Evolutionary conservation across 176 grass and related monocot species (phyloP), one percentile per base, ranked within the genome.

Genomic region (Carex cristatella): DNA sequence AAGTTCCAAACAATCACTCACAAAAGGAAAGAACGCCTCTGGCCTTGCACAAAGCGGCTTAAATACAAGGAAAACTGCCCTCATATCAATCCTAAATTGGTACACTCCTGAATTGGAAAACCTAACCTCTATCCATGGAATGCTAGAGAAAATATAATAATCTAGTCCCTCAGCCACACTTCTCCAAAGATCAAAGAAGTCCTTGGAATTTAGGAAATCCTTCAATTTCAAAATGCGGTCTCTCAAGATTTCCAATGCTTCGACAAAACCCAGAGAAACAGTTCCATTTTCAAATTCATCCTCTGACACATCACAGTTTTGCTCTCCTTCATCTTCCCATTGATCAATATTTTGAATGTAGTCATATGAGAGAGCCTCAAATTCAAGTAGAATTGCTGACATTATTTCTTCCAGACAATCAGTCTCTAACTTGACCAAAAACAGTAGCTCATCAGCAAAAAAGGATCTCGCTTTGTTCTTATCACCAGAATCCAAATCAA

Each of bases 121-220:
- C 32, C 53, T 82, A 64, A 92, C 80, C 42, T 89, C 85, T 15
- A 18, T 80, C 88, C 91, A 91, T 4, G 85, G 58, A 75, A 95
- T 90, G 84, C 93, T 95, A 61, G 86, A 91, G 82, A 87, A 94
- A 54, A 98, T 88, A 58, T 74, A 98, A 66, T 95, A 93, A 73
- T 98, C 96, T 0, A 98, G 86, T 18, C 93, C 96, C 87, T 94
- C 96, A 0, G 91, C 96, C 53, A 95, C 89, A 86, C 91, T 95
- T 91, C 96, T 90, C 96, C 93, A 98, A 33, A 95, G 74, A 90
- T 98, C 91, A 84, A 98, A 89, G 88, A 98, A 98, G 85, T 95
- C 96, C 65, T 95, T 93, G 19, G 88, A 88, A 90, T 98, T 98
- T 77, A 98, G 93, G 79, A 73, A 83, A 44, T 73, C 27, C 49